Evolutionary conservation across 345 rosid genomes (phyloP), one percentile per base, ranked within the genome.

Genomic region (Moricandia moricandioides): DNA sequence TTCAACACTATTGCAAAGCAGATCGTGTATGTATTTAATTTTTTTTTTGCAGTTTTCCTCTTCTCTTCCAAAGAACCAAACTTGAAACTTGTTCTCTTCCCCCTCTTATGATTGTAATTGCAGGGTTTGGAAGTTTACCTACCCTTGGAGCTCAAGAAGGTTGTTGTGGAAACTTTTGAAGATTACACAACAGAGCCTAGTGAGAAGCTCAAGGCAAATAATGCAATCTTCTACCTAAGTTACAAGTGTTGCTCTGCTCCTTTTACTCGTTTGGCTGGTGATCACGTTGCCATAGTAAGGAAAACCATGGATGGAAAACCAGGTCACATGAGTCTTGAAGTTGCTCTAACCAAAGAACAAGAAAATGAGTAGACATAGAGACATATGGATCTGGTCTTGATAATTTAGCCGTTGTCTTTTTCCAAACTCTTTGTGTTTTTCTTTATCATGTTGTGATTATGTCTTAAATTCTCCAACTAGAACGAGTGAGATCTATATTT

Each of bases 291-390:
- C 0, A 21, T 71, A 4, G 1, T 71, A 8, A 71, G 60, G 67
- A 71, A 71, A 61, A 61, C 67, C 13, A 71, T 31, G 59, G 75
- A 71, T 71, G 75, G 67, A 1, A 21, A 17, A 71, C 60, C 60
- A 60, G 60, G 2, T 6, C 67, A 71, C 59, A 31, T 71, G 75
- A 12, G 16, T 13, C 59, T 71, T 31, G 67, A 61, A 71, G 14
- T 31, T 47, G 3, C 60, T 10, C 3, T 21, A 24, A 24, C n/a
- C 2, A 21, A 55, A 55, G 8, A 55, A 21, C 31, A 54, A 54
- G 30, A 49, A 49, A 9, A 54, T 21, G 24, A 21, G 24, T 21
- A 21, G 8, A 24, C 10, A 1, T 4, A 14, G 13, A 43, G 51
- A 43, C 16, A 13, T 37, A 12, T 10, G 43, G 2, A 37, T 37